A percentile compares a stretch with the other conserved stretches of the same genome.
Conservation (phyloP, 768 basidiomycete species). For the Hericium coralloides region DNA sequence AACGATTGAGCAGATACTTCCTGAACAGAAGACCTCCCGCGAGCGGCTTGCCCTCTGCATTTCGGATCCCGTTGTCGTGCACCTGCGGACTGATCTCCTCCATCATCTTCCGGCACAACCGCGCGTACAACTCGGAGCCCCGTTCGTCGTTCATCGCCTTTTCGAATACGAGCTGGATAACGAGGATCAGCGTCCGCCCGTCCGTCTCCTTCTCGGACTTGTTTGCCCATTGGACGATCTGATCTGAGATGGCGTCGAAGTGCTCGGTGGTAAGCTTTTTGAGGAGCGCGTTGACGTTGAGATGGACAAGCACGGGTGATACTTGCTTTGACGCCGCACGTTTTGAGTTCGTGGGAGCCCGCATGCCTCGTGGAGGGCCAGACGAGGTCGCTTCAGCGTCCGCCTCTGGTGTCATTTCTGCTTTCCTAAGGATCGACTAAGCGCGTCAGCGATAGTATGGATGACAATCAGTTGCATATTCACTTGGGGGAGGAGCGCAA, state of each 20-base stretch:
- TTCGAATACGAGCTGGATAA: neutral
- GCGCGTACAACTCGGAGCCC: conserved; percentile 94
- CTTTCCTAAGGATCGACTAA: too few species aligned
- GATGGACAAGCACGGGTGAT: neutral
- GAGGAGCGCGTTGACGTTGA: neutral
- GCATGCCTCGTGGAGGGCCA: too few species aligned
- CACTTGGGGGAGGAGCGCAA: too few species aligned
- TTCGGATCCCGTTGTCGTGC: conserved; percentile 80
- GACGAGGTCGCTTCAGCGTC: too few species aligned
- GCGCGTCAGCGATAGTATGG: too few species aligned
- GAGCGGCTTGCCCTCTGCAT: conserved; percentile 74
- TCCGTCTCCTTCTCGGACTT: neutral
- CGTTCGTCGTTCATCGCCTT: neutral
- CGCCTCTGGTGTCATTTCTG: too few species aligned
- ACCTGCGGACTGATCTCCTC: conserved; percentile 84
- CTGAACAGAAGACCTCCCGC: conserved; percentile 92
- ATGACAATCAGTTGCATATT: too few species aligned
- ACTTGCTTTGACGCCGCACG: neutral
- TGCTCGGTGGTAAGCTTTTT: neutral
- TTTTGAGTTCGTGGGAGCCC: neutral
- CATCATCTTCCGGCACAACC: conserved; percentile 92
- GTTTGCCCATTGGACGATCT: neutral
- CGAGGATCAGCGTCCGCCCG: neutral
- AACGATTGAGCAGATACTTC: conserved; percentile 79
- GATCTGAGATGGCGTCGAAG: neutral